phyloP scores from a whole-genome alignment of 495 filamentous ascomycete genomes.

The Penicillium verhagenii region DNA sequence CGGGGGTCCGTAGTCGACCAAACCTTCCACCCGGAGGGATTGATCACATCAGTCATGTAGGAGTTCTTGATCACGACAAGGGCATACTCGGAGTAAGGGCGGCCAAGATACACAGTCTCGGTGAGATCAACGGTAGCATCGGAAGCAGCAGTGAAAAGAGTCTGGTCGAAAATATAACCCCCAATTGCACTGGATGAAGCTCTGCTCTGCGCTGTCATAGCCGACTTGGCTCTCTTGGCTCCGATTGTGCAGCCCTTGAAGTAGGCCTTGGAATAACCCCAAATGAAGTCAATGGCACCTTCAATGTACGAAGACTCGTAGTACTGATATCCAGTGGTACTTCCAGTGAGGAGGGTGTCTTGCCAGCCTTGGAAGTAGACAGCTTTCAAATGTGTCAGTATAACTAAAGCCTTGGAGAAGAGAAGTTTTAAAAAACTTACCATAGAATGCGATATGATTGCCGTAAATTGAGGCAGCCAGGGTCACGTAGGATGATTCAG shows the following conservation, averaged over 20 bases:
- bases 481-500: slow-evolving; percentile 9
- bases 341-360: slow-evolving; percentile 2
- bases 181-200: slow-evolving; percentile 10
- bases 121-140: slow-evolving; percentile 15
- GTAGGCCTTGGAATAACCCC: slow-evolving; percentile 17
- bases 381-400: not conserved
- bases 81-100: slow-evolving; percentile 14
- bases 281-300: slow-evolving; percentile 16
- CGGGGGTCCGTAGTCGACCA: slow-evolving; percentile 14
- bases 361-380: slow-evolving; percentile 11
- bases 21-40: slow-evolving; percentile 14
- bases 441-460: slow-evolving; percentile 7
- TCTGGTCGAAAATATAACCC: slow-evolving; percentile 16
- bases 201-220: slow-evolving; percentile 16
- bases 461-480: slow-evolving; percentile 9
- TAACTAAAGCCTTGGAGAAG: not conserved
- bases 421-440: not conserved
- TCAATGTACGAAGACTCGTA: slow-evolving; percentile 14
- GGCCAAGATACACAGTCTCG: slow-evolving; percentile 11
- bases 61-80: slow-evolving; percentile 15
- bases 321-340: slow-evolving; percentile 8
- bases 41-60: slow-evolving; percentile 10
- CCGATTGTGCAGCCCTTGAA: slow-evolving; percentile 17
- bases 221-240: slow-evolving; percentile 14
- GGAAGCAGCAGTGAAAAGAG: slow-evolving; percentile 11